phyloP scores from a whole-genome alignment of 2,329 filamentous ascomycete genomes.

The Xylogone sp. region DNA sequence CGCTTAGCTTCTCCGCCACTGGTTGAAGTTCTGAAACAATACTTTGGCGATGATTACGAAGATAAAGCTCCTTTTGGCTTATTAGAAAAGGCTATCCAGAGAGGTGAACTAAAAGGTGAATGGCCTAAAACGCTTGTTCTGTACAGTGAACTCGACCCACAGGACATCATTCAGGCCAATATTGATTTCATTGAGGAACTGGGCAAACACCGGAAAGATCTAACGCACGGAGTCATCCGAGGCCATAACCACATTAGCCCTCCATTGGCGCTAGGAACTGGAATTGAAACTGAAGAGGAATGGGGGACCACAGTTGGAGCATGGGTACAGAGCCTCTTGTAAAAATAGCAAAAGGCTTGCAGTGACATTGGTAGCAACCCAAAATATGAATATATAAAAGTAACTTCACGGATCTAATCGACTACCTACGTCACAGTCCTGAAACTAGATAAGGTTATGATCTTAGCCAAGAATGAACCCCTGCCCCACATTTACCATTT shows the following conservation, averaged over 20 bases:
- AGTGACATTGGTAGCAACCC: too few relatives aligned
- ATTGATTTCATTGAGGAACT: neutral
- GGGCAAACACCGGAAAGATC: constrained; percentile 5
- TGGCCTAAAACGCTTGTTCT: neutral
- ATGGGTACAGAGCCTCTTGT: too few relatives aligned
- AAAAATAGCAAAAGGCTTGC: too few relatives aligned
- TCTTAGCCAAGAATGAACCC: too few relatives aligned
- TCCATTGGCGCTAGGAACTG: constrained; percentile 20
- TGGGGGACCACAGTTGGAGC: constrained; percentile 25
- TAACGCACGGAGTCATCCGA: constrained; percentile 17
- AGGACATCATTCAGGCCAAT: neutral
- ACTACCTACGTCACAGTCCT: too few relatives aligned
- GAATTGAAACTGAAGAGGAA: constrained; percentile 26
- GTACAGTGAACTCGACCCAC: neutral
- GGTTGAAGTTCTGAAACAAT: neutral
- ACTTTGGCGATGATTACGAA: neutral
- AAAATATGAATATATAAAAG: too few relatives aligned
- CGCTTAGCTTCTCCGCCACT: neutral
- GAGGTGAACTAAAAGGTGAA: too few relatives aligned
- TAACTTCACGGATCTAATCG: too few relatives aligned
- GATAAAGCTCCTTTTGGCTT: neutral
- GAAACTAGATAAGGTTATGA: too few relatives aligned
- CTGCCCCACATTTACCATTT: too few relatives aligned
- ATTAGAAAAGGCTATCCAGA: neutral
- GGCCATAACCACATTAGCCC: constrained; percentile 30